These are phyloP conservation scores for Didymella keratinophila DNA, from an alignment of 2,329 filamentous ascomycete genomes.

Conservation along the genomic window DNA sequence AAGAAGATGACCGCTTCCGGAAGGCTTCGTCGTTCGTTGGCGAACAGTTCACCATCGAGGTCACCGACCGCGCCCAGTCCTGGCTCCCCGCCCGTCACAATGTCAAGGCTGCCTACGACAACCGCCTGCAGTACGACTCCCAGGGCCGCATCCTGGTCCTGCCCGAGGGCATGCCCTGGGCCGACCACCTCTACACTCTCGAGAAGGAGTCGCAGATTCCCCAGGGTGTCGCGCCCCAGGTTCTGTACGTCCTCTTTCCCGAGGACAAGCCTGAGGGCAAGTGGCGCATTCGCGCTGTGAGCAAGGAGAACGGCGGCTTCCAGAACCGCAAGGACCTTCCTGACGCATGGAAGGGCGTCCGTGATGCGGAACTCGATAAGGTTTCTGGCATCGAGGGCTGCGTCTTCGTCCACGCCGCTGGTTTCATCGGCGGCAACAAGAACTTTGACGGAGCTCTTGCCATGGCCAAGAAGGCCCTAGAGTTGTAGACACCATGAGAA, in stretches of 20 bases:
- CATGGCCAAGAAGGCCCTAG: slow-evolving; percentile 82
- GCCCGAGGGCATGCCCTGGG: slow-evolving; percentile 84
- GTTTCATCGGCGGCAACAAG: slow-evolving; percentile 96
- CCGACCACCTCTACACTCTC: slow-evolving; percentile 91
- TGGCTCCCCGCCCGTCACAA: slow-evolving; percentile 90
- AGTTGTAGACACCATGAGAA: slow-evolving; percentile 31
- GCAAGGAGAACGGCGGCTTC: slow-evolving; percentile 83
- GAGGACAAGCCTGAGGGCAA: slow-evolving; percentile 79
- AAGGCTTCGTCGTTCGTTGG: slow-evolving; percentile 84
- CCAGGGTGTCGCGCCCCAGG: slow-evolving; percentile 59
- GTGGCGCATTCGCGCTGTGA: slow-evolving; percentile 95
- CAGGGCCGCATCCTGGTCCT: slow-evolving; percentile 84
- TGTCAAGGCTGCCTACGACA: slow-evolving; percentile 77
- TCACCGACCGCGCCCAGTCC: slow-evolving; percentile 75
- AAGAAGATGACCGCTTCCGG: slow-evolving; percentile 82
- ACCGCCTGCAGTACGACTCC: slow-evolving; percentile 72
- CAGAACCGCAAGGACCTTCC: slow-evolving; percentile 90
- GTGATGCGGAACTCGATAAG: slow-evolving; percentile 83
- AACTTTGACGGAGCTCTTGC: slow-evolving; percentile 85
- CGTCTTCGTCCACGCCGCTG: slow-evolving; percentile 92
- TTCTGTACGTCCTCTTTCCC: slow-evolving; percentile 90
- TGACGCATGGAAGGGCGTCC: slow-evolving; percentile 88
- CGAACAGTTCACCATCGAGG: slow-evolving; percentile 82
- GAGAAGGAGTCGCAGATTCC: slow-evolving; percentile 65
- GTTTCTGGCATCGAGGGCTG: slow-evolving; percentile 74